Base-by-base conservation (phyloP, 306 rosid genomes). In the Sesbania bispinosa region DNA sequence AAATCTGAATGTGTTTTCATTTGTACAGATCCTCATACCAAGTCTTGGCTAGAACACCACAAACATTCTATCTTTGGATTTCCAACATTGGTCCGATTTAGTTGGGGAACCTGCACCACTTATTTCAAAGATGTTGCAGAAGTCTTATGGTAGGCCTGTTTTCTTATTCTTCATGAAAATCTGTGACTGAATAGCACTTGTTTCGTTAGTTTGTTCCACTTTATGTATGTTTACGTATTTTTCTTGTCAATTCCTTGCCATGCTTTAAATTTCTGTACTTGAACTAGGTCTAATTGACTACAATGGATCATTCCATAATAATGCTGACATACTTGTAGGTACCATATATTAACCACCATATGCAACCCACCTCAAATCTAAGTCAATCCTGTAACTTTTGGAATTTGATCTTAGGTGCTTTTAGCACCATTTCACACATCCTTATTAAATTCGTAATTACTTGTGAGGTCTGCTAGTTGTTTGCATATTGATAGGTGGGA, bases 51-150 rank as follows among this genome's bases (percentile, higher is more conserved):
- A 68, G 80, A 81, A 75, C 53, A 83, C 48, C 97, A 93, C 84
- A 90, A 84, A 45, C 96, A 93, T 73, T 53, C 81, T 9, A 76
- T 93, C 71, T 93, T 93, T 81, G 98, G 97, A 57, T 93, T 90
- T 73, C 98, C 98, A 23, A n/a, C 94, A 36, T 69, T 93, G 82
- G 98, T 90, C 21, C 91, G 98, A 39, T 90, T 93, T 82, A 93
- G 98, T 79, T 93, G 98, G 98, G 97, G 89, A 42, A 93, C 98
- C 59, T 93, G 98, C 86, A 88, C 70, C 78, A 54, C 94, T 10
- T 90, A 85, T 73, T 80, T 85, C 71, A 93, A 93, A 80, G 86
- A 82, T 74, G 54, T 65, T 6, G 96, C 65, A 1, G 90, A 93
- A 82, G 98, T 93, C 73, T 63, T 77, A 65, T 93, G 98, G 97